Evolutionary conservation across 768 basidiomycete species (phyloP).

Genomic region (Phylloporus arenicola): DNA sequence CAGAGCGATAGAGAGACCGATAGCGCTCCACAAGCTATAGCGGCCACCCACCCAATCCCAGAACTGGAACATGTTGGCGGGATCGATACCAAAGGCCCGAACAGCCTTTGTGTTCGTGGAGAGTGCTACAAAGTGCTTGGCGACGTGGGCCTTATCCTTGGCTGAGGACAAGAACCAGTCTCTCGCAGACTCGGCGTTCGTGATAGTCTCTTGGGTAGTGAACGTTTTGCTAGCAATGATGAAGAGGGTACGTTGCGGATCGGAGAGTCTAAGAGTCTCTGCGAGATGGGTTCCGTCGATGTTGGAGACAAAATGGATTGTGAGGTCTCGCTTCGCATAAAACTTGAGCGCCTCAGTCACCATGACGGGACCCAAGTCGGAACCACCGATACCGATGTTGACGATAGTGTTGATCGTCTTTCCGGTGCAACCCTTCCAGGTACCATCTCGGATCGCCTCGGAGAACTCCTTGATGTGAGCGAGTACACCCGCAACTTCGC

Average conservation of each 20-base stretch:
- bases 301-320: conserved; percentile 89
- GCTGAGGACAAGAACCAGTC: conserved; percentile 90
- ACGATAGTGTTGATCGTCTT: conserved; percentile 92
- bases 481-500: conserved; percentile 79
- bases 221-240: conserved; percentile 99
- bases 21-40: conserved; percentile 98
- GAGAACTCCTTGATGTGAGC: conserved; percentile 90
- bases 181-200: conserved; percentile 90
- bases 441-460: conserved; percentile 75
- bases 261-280: conserved; percentile 73
- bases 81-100: conserved; percentile 85
- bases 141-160: conserved; percentile 84
- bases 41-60: conserved; percentile 99
- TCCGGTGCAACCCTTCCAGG: conserved; percentile 97
- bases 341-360: conserved; percentile 95
- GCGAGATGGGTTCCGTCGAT: conserved; percentile 97
- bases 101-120: conserved; percentile 95
- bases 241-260: conserved; percentile 92
- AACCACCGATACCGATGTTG: conserved; percentile 98
- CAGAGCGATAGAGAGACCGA: conserved; percentile 91
- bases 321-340: conserved; percentile 86
- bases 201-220: conserved; percentile 99
- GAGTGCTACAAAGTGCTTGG: conserved; percentile 98
- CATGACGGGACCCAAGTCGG: conserved; percentile 98
- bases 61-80: conserved; percentile 98